These are phyloP conservation scores for Botryosphaeria dothidea DNA, from an alignment of 2,329 filamentous ascomycete genomes.

Conservation along the genomic window DNA sequence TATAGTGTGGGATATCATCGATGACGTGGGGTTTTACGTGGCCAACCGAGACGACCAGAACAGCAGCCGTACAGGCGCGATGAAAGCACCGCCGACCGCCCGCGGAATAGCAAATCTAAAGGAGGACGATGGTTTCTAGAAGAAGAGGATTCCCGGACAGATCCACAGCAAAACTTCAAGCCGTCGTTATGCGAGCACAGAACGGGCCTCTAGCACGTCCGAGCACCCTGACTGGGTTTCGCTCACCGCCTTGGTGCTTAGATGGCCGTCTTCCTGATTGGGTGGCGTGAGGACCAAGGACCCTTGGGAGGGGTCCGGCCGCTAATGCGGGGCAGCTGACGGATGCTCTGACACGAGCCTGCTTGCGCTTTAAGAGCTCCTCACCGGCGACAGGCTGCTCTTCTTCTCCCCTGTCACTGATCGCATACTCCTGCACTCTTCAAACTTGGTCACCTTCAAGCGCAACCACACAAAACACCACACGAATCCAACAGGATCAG, in stretches of 20 bases:
- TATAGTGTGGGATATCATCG: conserved; percentile 86
- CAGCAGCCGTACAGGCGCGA: conserved; percentile 21
- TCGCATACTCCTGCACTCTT: background rate
- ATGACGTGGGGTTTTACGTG: conserved; percentile 90
- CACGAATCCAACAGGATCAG: background rate
- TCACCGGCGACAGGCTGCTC: background rate
- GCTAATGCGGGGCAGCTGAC: conserved; percentile 19
- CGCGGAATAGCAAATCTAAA: conserved; percentile 29
- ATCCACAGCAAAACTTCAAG: conserved; percentile 1
- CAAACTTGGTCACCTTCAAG: background rate
- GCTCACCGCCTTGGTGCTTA: conserved; percentile 18
- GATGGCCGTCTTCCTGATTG: conserved; percentile 18
- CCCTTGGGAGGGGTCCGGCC: conserved; percentile 2
- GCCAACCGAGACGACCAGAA: conserved; percentile 54
- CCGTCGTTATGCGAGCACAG: conserved; percentile 1
- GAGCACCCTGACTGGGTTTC: background rate
- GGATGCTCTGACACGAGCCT: conserved; percentile 4
- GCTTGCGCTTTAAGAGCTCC: background rate
- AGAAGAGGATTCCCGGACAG: background rate
- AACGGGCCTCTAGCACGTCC: conserved; percentile 1
- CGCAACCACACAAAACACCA: background rate
- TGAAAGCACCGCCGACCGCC: conserved; percentile 38
- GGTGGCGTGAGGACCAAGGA: conserved; percentile 14
- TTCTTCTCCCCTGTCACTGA: background rate
- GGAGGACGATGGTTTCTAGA: conserved; percentile 19